Evolutionary conservation across 2,329 filamentous ascomycete genomes (phyloP).

Genomic region (Fusarium sp.): DNA sequence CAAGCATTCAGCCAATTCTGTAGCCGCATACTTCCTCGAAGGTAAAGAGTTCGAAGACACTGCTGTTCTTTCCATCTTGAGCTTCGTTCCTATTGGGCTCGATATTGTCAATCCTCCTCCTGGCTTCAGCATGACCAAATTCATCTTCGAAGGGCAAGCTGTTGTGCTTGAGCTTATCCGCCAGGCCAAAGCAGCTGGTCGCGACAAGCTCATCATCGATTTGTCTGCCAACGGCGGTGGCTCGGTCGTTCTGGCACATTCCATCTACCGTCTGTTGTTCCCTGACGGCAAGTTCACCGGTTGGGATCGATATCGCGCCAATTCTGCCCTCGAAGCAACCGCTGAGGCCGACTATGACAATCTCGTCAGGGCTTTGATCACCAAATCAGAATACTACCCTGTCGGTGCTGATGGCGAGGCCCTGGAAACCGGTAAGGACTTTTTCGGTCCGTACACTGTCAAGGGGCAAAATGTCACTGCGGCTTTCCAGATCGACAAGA

Average conservation of each 20-base stretch:
- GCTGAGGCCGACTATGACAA: conserved; percentile 33
- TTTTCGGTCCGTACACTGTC: conserved; percentile 38
- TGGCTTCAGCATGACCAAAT: conserved; percentile 19
- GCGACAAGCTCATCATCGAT: conserved; percentile 44
- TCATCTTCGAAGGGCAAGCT: conserved; percentile 32
- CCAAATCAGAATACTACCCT: conserved; percentile 22
- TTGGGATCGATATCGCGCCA: conserved; percentile 41
- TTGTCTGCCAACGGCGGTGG: conserved; percentile 42
- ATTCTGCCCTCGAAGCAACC: conserved; percentile 31
- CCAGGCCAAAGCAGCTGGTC: conserved; percentile 31
- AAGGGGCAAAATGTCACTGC: conserved; percentile 39
- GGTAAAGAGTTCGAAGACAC: conserved; percentile 37
- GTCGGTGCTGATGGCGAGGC: conserved; percentile 13
- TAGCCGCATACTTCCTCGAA: conserved; percentile 39
- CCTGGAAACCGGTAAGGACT: conserved; percentile 38
- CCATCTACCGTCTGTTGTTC: conserved; percentile 40
- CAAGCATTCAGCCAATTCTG: conserved; percentile 21
- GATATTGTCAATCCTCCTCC: not conserved
- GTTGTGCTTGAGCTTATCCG: conserved; percentile 36
- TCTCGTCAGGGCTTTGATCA: conserved; percentile 27
- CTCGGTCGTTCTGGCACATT: conserved; percentile 33
- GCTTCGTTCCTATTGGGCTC: conserved; percentile 38
- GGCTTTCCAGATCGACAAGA: conserved; percentile 33
- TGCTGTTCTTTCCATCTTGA: conserved; percentile 39
- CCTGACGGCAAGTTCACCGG: conserved; percentile 33